These are phyloP conservation scores for Pseudopithomyces chartarum DNA, from an alignment of 2,329 filamentous ascomycete species.

Conservation along the genomic window DNA sequence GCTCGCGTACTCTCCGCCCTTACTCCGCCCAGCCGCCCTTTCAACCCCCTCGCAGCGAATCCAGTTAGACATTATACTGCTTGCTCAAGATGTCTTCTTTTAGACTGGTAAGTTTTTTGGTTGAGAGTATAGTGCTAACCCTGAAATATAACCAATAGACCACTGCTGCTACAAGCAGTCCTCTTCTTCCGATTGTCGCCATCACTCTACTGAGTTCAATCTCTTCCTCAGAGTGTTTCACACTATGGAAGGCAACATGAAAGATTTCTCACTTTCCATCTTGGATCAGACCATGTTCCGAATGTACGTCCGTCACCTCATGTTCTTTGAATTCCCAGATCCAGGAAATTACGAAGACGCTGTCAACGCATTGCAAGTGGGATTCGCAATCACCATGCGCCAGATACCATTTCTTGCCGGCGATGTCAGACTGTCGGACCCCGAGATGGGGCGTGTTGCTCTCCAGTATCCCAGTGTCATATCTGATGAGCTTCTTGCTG, in stretches of 20 bases:
- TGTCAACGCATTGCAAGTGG: constrained; percentile 12
- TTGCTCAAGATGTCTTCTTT: too few species aligned
- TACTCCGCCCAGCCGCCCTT: too few species aligned
- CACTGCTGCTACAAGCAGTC: too few species aligned
- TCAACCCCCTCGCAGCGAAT: too few species aligned
- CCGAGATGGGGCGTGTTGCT: constrained; percentile 12
- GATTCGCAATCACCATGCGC: constrained; percentile 16
- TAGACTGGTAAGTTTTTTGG: too few species aligned
- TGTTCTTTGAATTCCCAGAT: constrained; percentile 24
- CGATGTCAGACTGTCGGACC: constrained; percentile 13
- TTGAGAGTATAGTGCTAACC: too few species aligned
- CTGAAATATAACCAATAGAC: too few species aligned
- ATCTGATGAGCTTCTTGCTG: constrained; percentile 10
- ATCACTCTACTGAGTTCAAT: not conserved
- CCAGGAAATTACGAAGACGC: constrained; percentile 11
- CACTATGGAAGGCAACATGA: not conserved
- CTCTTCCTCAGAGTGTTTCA: not conserved
- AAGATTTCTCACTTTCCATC: constrained; percentile 19
- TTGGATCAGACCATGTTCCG: constrained; percentile 24
- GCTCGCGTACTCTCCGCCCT: too few species aligned
- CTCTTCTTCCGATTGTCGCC: too few species aligned
- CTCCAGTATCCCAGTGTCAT: constrained; percentile 17
- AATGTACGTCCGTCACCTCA: constrained; percentile 19
- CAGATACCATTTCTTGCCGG: constrained; percentile 24
- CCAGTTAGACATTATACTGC: too few species aligned